These are phyloP conservation scores for Auricularia auricula-judae DNA, from an alignment of 768 basidiomycete genomes.

Conservation along the genomic window DNA sequence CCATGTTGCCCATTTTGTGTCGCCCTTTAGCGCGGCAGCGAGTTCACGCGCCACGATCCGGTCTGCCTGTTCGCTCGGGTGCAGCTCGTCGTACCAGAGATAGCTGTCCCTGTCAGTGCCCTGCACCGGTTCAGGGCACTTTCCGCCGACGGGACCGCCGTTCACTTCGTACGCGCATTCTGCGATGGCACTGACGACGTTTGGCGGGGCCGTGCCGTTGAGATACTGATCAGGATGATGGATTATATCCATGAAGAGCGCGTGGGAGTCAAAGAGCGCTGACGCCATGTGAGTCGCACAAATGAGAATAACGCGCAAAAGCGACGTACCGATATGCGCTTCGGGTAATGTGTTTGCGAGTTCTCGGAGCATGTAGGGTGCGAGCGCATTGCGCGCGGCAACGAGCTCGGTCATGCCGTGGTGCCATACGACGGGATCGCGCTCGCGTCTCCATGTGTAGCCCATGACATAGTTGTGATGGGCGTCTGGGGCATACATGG, in stretches of 20 bases:
- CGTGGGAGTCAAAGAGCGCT: conserved; percentile 54
- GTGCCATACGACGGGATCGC: conserved; percentile 49
- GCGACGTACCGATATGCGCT: conserved; percentile 44
- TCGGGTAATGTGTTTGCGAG: conserved; percentile 36
- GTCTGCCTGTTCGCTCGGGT: conserved; percentile 48
- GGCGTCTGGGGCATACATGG: conserved; percentile 35
- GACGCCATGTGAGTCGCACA: not conserved
- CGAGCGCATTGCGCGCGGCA: conserved; percentile 38
- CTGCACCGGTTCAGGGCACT: conserved; percentile 18
- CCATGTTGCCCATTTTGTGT: conserved; percentile 8
- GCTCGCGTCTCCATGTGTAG: conserved; percentile 35
- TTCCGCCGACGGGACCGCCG: conserved; percentile 14
- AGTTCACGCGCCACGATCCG: conserved; percentile 43
- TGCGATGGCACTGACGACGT: conserved; percentile 41
- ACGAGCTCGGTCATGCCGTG: conserved; percentile 44
- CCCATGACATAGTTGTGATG: conserved; percentile 37
- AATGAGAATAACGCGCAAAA: not conserved
- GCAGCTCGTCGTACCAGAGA: conserved; percentile 54
- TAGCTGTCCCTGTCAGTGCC: conserved; percentile 45
- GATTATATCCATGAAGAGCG: conserved; percentile 49
- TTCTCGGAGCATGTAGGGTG: conserved; percentile 37
- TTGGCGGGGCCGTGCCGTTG: conserved; percentile 52
- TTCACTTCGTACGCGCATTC: conserved; percentile 35
- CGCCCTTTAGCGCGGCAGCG: conserved; percentile 32
- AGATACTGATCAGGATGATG: conserved; percentile 39